Base-by-base conservation (phyloP, 2,329 filamentous ascomycete species). In the Curvularia sp. region DNA sequence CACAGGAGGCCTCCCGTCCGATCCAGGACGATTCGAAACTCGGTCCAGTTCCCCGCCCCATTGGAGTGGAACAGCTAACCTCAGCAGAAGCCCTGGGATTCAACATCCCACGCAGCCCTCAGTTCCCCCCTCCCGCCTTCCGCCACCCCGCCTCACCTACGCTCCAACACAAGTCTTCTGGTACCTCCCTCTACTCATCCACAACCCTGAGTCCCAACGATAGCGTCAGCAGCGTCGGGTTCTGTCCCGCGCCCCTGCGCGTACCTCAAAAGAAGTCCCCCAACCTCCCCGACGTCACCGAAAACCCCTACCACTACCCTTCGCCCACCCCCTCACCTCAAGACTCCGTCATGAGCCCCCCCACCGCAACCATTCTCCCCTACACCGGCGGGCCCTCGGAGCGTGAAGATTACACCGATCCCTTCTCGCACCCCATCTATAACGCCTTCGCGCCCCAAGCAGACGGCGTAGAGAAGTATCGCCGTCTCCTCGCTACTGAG, bases 1-100 rank as follows among this genome's bases (percentile, higher is more conserved):
- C 35, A 38, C 15, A 38, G 7, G 41, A 52, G 15, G 24, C 15
- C n/a, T 3, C 35, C 4, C 3, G 24, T 30, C 26, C 26, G 24
- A 44, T 4, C 8, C 35, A n/a, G 12, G 30, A 20, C 6, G 50
- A 55, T 18, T 5, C 39, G 1, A 63, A 63, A 43, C 12, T 63
- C 9, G 60, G 60, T 13, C 62, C 62, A 12, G 18, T 53, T 3
- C 57, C 60, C 43, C 57, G 62, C n/a, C 55, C 60, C 33, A 24
- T 18, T 5, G 49, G 47, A 4, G 28, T 30, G 13, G 22, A 53
- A 1, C 39, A 5, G 7, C 26, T 52, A 9, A 46, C 60, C 1
- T 50, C 53, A 9, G 49, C 41, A 2, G 52, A 44, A 24, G 5
- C 26, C 15, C 30, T 64, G 6, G 62, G 62, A 2, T 61, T 64